Percentiles rank a stretch among this genome's conserved stretches.
These are phyloP conservation scores for Alternaria brassicae DNA, from an alignment of 2,329 filamentous ascomycete genomes.

Conservation along the genomic window DNA sequence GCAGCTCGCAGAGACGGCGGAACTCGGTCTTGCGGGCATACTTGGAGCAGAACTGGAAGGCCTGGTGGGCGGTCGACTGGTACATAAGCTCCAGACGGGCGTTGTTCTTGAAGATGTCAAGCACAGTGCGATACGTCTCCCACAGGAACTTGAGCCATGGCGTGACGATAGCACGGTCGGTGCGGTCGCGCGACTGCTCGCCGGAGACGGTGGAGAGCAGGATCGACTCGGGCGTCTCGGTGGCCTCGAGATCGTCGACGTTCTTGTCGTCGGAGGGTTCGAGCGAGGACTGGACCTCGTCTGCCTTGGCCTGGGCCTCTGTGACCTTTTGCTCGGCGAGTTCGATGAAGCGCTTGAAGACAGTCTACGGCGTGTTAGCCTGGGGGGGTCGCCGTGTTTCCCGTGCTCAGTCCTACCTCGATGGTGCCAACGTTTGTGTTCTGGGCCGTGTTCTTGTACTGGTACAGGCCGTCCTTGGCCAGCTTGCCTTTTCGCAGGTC, in stretches of 20 bases:
- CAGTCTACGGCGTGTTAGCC: slow-evolving; percentile 59
- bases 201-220: slow-evolving; percentile 96
- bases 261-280: slow-evolving; percentile 78
- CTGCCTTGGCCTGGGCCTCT: slow-evolving; percentile 92
- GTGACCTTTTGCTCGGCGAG: slow-evolving; percentile 95
- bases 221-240: slow-evolving; percentile 97
- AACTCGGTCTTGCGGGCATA: slow-evolving; percentile 99
- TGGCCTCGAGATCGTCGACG: slow-evolving; percentile 94
- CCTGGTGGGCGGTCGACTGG: slow-evolving; percentile 96
- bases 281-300: slow-evolving; percentile 88
- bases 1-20: slow-evolving; percentile 94
- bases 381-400: not conserved
- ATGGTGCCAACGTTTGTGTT: slow-evolving; percentile 99
- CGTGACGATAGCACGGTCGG: slow-evolving; percentile 96
- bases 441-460: slow-evolving; percentile 99
- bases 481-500: slow-evolving; percentile 98
- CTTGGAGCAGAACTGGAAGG: slow-evolving; percentile 98
- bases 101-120: slow-evolving; percentile 99
- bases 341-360: slow-evolving; percentile 98
- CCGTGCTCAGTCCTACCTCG: slow-evolving; percentile 66
- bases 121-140: slow-evolving; percentile 98
- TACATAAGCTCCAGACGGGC: slow-evolving; percentile 96
- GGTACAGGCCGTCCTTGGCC: slow-evolving; percentile 97
- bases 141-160: slow-evolving; percentile 99
- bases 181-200: slow-evolving; percentile 96